Percentiles rank a stretch among this genome's conserved stretches.
Evolutionary conservation across 2,329 filamentous ascomycete genomes (phyloP).

Genomic region (Colletotrichum kahawae): DNA sequence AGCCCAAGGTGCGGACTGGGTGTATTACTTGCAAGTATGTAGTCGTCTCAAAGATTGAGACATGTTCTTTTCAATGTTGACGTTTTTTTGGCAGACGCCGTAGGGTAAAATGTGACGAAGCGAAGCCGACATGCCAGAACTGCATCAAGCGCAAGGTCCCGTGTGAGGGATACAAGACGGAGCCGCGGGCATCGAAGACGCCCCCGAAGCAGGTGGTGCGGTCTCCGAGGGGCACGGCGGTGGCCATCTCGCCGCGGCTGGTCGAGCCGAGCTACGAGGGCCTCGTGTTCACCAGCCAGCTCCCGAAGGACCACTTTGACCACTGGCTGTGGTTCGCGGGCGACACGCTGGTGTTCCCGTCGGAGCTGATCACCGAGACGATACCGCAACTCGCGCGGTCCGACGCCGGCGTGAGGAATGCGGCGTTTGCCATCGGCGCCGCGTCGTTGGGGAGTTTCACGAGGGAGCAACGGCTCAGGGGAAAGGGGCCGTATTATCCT

Average conservation of each 20-base stretch:
- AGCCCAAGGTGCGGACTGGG: constrained; percentile 23
- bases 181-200: neutral
- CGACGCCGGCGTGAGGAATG: constrained; percentile 35
- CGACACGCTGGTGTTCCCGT: constrained; percentile 6
- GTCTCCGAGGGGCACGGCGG: neutral
- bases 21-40: constrained; percentile 22
- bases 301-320: constrained; percentile 13
- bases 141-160: neutral
- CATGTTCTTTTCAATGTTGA: neutral
- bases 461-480: constrained; percentile 1
- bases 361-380: constrained; percentile 1
- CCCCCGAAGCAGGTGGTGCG: neutral
- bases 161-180: constrained; percentile 11
- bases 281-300: constrained; percentile 8
- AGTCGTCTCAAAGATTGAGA: neutral
- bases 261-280: constrained; percentile 10
- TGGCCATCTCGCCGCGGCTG: neutral
- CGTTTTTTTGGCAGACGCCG: neutral
- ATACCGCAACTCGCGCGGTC: constrained; percentile 24
- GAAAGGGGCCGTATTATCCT: neutral
- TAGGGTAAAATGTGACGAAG: constrained; percentile 12
- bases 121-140: constrained; percentile 11
- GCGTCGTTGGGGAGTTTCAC: neutral
- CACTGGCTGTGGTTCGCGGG: constrained; percentile 1
- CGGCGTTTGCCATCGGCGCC: constrained; percentile 45